phyloP scores from a whole-genome alignment of 306 rosid species.

The Gastrolobium bilobum region DNA sequence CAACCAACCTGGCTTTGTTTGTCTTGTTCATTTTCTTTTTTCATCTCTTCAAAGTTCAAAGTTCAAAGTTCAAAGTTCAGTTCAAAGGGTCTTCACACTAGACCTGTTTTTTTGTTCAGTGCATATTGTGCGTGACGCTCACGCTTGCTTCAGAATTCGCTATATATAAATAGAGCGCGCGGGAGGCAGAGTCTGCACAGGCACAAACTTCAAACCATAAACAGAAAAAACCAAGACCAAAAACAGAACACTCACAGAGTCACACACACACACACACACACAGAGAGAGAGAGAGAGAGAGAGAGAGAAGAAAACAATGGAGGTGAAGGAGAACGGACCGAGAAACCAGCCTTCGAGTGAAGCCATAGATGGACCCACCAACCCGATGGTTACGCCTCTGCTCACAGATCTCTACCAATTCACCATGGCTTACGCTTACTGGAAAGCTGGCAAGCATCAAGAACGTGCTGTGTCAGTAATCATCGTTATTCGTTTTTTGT shows the following conservation, averaged over 20 bases:
- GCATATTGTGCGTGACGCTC: conserved; percentile 26
- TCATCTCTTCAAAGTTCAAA: no score
- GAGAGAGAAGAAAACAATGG: conserved; percentile 55
- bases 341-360: conserved; percentile 48
- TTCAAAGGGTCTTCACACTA: conserved; percentile 2
- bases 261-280: not conserved
- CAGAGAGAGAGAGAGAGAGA: not conserved
- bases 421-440: conserved; percentile 99
- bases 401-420: conserved; percentile 98
- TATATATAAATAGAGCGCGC: conserved; percentile 40
- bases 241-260: not conserved
- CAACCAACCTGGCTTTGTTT: not conserved
- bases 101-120: no score
- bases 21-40: not conserved
- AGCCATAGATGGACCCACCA: conserved; percentile 73
- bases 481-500: not conserved
- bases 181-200: not conserved
- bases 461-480: conserved; percentile 92
- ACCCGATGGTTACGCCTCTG: conserved; percentile 97
- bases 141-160: conserved; percentile 14
- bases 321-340: conserved; percentile 65
- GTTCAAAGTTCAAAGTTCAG: not conserved
- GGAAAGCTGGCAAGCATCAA: conserved; percentile 98
- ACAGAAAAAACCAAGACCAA: conserved; percentile 1
- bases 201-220: conserved; percentile 1